Percentiles rank a stretch among this genome's conserved stretches.
These are phyloP conservation scores for Trypethelium eluteriae DNA, from an alignment of 495 filamentous ascomycete species.

Conservation along the genomic window DNA sequence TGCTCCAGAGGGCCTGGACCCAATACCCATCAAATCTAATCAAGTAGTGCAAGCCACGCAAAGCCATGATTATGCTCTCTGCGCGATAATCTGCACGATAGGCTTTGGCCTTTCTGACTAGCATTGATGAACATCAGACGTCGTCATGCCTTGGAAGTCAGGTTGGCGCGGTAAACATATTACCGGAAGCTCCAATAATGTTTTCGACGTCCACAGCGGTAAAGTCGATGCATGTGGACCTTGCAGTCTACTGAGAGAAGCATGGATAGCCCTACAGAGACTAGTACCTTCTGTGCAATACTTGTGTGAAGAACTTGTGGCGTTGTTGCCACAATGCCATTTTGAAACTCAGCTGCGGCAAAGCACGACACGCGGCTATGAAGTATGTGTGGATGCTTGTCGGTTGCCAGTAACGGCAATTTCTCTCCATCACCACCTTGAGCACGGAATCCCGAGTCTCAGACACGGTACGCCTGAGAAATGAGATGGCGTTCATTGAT, in stretches of 20 bases:
- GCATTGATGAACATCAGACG: slow-evolving; percentile 1
- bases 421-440: background rate
- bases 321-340: background rate
- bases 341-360: slow-evolving; percentile 1
- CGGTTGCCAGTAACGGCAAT: background rate
- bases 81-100: background rate
- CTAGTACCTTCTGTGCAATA: background rate
- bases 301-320: background rate
- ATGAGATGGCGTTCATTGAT: no score
- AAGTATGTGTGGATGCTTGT: background rate
- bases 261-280: background rate
- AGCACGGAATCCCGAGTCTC: background rate
- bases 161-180: background rate
- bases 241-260: background rate
- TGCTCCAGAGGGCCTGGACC: no score
- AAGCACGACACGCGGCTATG: background rate
- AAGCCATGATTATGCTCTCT: background rate
- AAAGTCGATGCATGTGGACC: background rate
- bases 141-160: slow-evolving; percentile 2
- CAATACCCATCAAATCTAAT: background rate
- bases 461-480: no score
- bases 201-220: background rate
- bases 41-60: background rate
- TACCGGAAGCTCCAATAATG: background rate
- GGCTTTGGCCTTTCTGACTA: background rate